These are phyloP conservation scores for Lizonia empirigonia DNA, from an alignment of 2,329 filamentous ascomycete genomes.

Conservation along the genomic window DNA sequence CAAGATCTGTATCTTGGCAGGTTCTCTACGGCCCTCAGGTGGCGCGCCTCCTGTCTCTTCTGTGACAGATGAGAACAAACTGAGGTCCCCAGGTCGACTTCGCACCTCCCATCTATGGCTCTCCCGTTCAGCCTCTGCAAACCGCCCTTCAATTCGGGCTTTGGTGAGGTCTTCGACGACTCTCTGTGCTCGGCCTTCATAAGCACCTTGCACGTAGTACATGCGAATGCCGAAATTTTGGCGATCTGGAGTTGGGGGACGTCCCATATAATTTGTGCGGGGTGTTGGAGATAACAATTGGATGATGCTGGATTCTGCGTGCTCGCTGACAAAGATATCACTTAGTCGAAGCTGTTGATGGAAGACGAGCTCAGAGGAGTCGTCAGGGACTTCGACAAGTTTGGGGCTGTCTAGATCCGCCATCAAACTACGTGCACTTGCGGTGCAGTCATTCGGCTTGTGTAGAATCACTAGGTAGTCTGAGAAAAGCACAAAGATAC, in stretches of 20 bases:
- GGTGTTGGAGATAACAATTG: slow-evolving; percentile 68
- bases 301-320: slow-evolving; percentile 63
- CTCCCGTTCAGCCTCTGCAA: slow-evolving; percentile 82
- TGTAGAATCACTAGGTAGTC: slow-evolving; percentile 79
- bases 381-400: slow-evolving; percentile 41
- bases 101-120: slow-evolving; percentile 80
- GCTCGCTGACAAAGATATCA: slow-evolving; percentile 74
- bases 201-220: slow-evolving; percentile 74
- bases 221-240: slow-evolving; percentile 44
- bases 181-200: slow-evolving; percentile 76
- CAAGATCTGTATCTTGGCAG: slow-evolving; percentile 73
- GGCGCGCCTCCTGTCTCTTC: slow-evolving; percentile 70
- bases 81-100: slow-evolving; percentile 63
- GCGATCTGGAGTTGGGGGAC: slow-evolving; percentile 42
- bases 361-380: slow-evolving; percentile 70
- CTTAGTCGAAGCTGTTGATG: slow-evolving; percentile 72
- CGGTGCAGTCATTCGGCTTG: slow-evolving; percentile 66
- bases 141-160: slow-evolving; percentile 83
- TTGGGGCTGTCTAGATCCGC: slow-evolving; percentile 84
- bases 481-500: slow-evolving; percentile 82
- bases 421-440: slow-evolving; percentile 76
- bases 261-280: slow-evolving; percentile 29
- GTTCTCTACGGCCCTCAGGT: slow-evolving; percentile 68
- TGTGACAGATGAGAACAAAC: slow-evolving; percentile 69
- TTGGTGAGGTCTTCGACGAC: slow-evolving; percentile 86